A percentile compares a stretch with the other conserved stretches of the same genome.
phyloP scores from a whole-genome alignment of 257 asterid genomes.

The Capsicum chinense region DNA sequence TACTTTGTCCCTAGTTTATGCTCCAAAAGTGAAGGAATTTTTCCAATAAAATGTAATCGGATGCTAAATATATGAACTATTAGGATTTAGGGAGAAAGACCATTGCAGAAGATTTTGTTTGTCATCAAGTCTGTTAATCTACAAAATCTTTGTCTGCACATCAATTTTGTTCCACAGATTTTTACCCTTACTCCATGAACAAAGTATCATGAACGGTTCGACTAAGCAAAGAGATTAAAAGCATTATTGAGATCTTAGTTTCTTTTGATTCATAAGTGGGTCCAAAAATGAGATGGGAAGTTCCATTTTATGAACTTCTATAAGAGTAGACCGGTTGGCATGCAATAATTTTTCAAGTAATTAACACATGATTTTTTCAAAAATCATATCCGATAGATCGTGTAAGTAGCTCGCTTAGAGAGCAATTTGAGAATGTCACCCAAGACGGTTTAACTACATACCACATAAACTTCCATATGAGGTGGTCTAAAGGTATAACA shows the following conservation, averaged over 20 bases:
- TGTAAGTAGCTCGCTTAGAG: not conserved
- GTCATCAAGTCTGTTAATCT: constrained; percentile 1
- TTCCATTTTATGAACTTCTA: not conserved
- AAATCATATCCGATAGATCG: not conserved
- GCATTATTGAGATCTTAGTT: not conserved
- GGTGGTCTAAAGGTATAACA: too few species aligned
- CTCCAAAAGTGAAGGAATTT: constrained; percentile 14
- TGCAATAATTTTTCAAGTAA: not conserved
- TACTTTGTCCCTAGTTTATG: not conserved
- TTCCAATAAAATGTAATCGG: not conserved
- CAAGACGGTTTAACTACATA: not conserved
- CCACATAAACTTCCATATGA: not conserved
- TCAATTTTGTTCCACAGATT: not conserved
- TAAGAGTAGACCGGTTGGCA: not conserved
- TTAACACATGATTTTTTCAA: not conserved
- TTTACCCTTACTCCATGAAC: not conserved
- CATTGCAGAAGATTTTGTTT: not conserved
- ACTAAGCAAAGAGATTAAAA: not conserved
- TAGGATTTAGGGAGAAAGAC: not conserved
- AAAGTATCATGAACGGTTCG: not conserved
- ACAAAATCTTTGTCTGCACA: not conserved
- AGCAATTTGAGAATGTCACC: not conserved
- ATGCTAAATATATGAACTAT: not conserved
- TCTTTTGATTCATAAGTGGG: not conserved
- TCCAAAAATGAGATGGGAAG: not conserved